phyloP scores from a whole-genome alignment of 2,329 filamentous ascomycete genomes.

The Epichloe scottii region DNA sequence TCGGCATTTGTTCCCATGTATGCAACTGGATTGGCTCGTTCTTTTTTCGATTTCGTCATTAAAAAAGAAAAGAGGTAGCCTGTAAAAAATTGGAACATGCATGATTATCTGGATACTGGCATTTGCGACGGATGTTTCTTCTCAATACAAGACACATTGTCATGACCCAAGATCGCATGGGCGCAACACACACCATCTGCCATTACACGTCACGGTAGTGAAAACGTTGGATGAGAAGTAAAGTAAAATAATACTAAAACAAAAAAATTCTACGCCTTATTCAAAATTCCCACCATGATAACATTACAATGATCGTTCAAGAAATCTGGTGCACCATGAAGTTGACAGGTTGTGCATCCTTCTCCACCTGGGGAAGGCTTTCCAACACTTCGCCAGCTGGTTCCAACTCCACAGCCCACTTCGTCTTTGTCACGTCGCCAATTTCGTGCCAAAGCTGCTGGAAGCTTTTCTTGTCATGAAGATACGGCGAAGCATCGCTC shows the following conservation, averaged over 20 bases:
- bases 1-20: too few species aligned
- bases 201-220: too few species aligned
- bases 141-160: too few species aligned
- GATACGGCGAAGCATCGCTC: constrained; percentile 22
- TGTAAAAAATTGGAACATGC: too few species aligned
- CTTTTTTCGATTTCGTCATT: too few species aligned
- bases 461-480: constrained; percentile 38
- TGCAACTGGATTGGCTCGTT: too few species aligned
- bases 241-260: neutral
- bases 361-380: constrained; percentile 15
- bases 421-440: constrained; percentile 33
- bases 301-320: constrained; percentile 1
- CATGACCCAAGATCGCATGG: too few species aligned
- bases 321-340: constrained; percentile 24
- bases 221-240: neutral
- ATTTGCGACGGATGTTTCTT: too few species aligned
- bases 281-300: neutral
- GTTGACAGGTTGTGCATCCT: constrained; percentile 17
- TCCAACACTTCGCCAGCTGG: constrained; percentile 12
- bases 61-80: too few species aligned
- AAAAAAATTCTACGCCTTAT: neutral
- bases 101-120: too few species aligned
- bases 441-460: constrained; percentile 42
- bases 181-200: too few species aligned
- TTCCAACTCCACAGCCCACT: constrained; percentile 35